A percentile compares a stretch with the other conserved stretches of the same genome.
Evolutionary conservation across 805 yeast species (phyloP).

Genomic region (Scheffersomyces lignosus): DNA sequence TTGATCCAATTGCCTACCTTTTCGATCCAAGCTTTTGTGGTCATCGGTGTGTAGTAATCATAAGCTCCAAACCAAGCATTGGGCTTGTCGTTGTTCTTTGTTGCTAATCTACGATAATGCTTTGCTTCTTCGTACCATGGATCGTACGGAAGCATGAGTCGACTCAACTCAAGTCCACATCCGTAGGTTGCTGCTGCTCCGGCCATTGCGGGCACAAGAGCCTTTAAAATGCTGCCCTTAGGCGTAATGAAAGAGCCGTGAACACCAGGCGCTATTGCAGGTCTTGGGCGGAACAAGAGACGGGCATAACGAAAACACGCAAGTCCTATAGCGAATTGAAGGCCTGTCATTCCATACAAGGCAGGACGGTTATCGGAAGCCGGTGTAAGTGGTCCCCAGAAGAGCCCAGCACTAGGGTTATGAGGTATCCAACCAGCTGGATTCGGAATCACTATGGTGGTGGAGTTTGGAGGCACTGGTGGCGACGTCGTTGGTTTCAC

Average conservation of each 20-base stretch:
- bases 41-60: conserved; percentile 54
- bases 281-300: conserved; percentile 11
- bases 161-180: conserved; percentile 55
- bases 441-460: conserved; percentile 14
- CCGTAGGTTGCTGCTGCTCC: conserved; percentile 54
- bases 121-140: conserved; percentile 76
- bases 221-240: conserved; percentile 12
- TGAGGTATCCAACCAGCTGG: conserved; percentile 13
- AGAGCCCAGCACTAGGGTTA: conserved; percentile 14
- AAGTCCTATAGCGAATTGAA: conserved; percentile 55
- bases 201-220: conserved; percentile 14
- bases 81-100: conserved; percentile 46
- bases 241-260: conserved; percentile 25
- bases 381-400: conserved; percentile 73
- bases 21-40: conserved; percentile 32
- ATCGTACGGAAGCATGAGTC: conserved; percentile 50
- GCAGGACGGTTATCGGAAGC: conserved; percentile 65
- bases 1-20: conserved; percentile 16
- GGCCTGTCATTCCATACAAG: conserved; percentile 48
- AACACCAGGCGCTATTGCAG: conserved; percentile 7
- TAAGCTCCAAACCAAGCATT: conserved; percentile 70
- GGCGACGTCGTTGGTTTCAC: conserved; percentile 6
- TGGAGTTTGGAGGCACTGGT: conserved; percentile 10
- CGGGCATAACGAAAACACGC: conserved; percentile 19
- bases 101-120: conserved; percentile 51